Conservation (phyloP, 192 early-diverging fungal genomes). For the Mortierella claussenii region DNA sequence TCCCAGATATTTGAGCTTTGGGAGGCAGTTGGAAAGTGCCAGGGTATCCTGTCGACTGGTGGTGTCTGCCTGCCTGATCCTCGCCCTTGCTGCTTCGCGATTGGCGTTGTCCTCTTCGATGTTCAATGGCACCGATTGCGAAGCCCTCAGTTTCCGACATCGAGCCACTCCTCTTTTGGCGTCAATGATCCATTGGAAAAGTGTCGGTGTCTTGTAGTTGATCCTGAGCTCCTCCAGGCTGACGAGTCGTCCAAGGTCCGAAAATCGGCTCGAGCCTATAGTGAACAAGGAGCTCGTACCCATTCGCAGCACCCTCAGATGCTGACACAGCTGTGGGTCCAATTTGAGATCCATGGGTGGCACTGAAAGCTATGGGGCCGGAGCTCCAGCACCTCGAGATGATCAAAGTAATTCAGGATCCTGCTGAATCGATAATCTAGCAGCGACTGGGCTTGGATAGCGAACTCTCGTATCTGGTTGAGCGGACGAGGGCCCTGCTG, state of each 20-base stretch:
- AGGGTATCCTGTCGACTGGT: background rate
- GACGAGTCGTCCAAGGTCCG: constrained; percentile 5
- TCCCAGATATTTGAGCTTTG: constrained; percentile 15
- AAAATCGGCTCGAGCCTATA: background rate
- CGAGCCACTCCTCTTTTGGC: background rate
- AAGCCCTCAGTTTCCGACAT: background rate
- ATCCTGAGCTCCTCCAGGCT: constrained; percentile 20
- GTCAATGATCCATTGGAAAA: constrained; percentile 20
- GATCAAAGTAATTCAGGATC: constrained; percentile 6
- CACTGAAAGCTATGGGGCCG: background rate
- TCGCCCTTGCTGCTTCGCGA: too few species aligned
- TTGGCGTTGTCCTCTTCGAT: too few species aligned
- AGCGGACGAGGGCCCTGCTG: background rate
- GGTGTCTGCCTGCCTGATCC: background rate
- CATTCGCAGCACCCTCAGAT: constrained; percentile 12
- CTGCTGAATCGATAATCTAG: background rate
- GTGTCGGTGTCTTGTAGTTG: background rate
- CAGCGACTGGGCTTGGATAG: background rate
- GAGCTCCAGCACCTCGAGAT: constrained; percentile 26
- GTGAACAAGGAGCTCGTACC: background rate
- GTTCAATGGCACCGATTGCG: too few species aligned
- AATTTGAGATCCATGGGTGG: constrained; percentile 7
- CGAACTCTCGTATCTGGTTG: constrained; percentile 8
- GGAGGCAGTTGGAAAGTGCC: background rate
- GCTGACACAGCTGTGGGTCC: constrained; percentile 4